Percentiles rank a stretch among this genome's conserved stretches.
phyloP scores from a whole-genome alignment of 257 asterid species.

The Datura wrightii region DNA sequence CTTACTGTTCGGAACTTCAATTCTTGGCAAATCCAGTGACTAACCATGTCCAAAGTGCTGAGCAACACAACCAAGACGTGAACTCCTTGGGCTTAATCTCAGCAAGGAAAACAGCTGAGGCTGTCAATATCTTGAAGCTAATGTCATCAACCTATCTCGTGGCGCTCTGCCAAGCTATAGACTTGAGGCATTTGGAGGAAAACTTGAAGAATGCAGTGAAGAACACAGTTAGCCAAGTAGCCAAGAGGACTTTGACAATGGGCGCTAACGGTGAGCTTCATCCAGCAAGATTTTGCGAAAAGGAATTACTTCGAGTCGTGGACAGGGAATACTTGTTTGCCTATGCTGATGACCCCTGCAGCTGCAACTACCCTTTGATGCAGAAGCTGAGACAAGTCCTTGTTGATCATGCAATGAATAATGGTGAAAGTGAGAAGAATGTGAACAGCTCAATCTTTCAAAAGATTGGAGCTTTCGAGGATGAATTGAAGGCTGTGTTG shows the following conservation, averaged over 20 bases:
- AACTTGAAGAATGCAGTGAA: slow-evolving; percentile 50
- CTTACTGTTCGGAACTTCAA: slow-evolving; percentile 59
- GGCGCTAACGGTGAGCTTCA: slow-evolving; percentile 57
- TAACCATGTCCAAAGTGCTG: slow-evolving; percentile 59
- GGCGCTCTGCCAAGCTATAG: slow-evolving; percentile 57
- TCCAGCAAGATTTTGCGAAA: slow-evolving; percentile 57
- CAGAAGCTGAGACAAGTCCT: slow-evolving; percentile 54
- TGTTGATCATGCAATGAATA: slow-evolving; percentile 53
- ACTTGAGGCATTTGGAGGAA: slow-evolving; percentile 56
- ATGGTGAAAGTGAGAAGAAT: slow-evolving; percentile 51
- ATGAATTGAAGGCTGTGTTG: slow-evolving; percentile 45
- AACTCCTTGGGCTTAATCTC: slow-evolving; percentile 59
- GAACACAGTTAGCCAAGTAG: slow-evolving; percentile 56
- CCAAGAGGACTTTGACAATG: slow-evolving; percentile 47
- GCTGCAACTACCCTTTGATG: slow-evolving; percentile 51
- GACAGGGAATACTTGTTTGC: slow-evolving; percentile 52
- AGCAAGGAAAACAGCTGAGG: slow-evolving; percentile 54
- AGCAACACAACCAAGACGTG: slow-evolving; percentile 66
- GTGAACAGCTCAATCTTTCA: slow-evolving; percentile 53
- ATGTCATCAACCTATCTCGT: slow-evolving; percentile 53
- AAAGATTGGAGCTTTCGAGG: slow-evolving; percentile 52
- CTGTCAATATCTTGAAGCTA: slow-evolving; percentile 53
- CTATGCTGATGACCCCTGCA: slow-evolving; percentile 55
- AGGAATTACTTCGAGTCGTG: slow-evolving; percentile 53
- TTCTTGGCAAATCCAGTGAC: slow-evolving; percentile 58